phyloP scores from a whole-genome alignment of 768 basidiomycete genomes.

The Zangia roseola region DNA sequence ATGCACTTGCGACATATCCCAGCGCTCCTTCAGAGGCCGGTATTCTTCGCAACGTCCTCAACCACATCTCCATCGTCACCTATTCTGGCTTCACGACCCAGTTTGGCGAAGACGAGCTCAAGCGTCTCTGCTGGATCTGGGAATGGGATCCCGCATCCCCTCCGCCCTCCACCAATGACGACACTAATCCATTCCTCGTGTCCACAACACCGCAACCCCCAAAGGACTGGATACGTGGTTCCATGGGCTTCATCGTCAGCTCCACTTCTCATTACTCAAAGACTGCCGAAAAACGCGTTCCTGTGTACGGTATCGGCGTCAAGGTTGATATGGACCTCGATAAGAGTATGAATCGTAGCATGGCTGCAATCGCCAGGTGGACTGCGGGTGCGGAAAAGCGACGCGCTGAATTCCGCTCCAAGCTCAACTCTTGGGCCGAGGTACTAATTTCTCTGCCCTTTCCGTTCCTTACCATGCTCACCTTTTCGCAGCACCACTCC shows the following conservation, averaged over 20 bases:
- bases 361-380: slow-evolving; percentile 89
- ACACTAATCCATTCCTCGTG: slow-evolving; percentile 73
- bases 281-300: slow-evolving; percentile 59
- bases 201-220: slow-evolving; percentile 36
- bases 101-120: slow-evolving; percentile 68
- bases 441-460: slow-evolving; percentile 35
- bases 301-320: slow-evolving; percentile 83
- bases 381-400: slow-evolving; percentile 67
- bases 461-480: slow-evolving; percentile 4
- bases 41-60: slow-evolving; percentile 73
- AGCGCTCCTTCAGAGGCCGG: slow-evolving; percentile 75
- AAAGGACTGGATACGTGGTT: slow-evolving; percentile 76
- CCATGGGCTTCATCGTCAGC: slow-evolving; percentile 76
- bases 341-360: slow-evolving; percentile 76
- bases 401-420: slow-evolving; percentile 53
- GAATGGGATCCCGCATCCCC: slow-evolving; percentile 71
- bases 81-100: slow-evolving; percentile 65
- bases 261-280: slow-evolving; percentile 75
- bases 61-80: slow-evolving; percentile 67
- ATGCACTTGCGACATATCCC: slow-evolving; percentile 81
- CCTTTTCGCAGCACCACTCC: slow-evolving; percentile 48
- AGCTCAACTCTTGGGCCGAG: slow-evolving; percentile 63
- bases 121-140: slow-evolving; percentile 83
- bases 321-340: slow-evolving; percentile 86
- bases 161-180: slow-evolving; percentile 40